phyloP scores from a whole-genome alignment of 192 early-diverging fungal species.

The Thamnidium elegans region DNA sequence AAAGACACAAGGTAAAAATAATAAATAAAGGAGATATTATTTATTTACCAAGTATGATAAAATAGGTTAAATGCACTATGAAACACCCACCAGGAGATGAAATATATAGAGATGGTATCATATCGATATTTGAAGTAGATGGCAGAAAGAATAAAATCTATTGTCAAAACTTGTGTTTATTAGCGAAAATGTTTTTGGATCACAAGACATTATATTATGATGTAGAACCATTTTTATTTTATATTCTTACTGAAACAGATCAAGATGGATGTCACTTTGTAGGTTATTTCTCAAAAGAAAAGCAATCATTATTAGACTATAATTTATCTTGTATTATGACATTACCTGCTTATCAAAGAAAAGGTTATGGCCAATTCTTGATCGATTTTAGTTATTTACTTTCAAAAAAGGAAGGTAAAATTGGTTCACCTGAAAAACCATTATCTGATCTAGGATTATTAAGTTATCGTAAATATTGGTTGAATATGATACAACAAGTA shows the following conservation, averaged over 20 bases:
- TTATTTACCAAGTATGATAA: not conserved
- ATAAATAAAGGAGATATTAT: not conserved
- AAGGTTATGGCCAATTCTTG: constrained; percentile 88
- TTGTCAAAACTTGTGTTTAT: constrained; percentile 94
- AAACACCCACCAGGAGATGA: constrained; percentile 94
- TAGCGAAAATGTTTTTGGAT: constrained; percentile 97
- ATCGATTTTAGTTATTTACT: constrained; percentile 94
- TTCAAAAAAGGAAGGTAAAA: constrained; percentile 68
- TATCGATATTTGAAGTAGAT: constrained; percentile 95
- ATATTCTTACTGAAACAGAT: constrained; percentile 87
- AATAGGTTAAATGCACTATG: constrained; percentile 68
- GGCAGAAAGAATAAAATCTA: constrained; percentile 97
- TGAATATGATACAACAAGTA: constrained; percentile 64
- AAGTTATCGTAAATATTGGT: constrained; percentile 90
- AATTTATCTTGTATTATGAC: constrained; percentile 95
- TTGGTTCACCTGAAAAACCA: constrained; percentile 89
- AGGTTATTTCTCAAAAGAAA: constrained; percentile 98
- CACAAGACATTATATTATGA: constrained; percentile 98
- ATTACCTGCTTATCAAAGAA: constrained; percentile 82
- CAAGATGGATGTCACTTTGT: constrained; percentile 81
- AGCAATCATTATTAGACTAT: constrained; percentile 75
- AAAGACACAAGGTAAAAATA: constrained; percentile 69
- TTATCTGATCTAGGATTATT: constrained; percentile 85
- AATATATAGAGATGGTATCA: constrained; percentile 86
- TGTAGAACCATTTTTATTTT: constrained; percentile 96